Percentiles rank a stretch among this genome's conserved stretches.
These are phyloP conservation scores for Echeveria elegans DNA, from an alignment of 164 flowering plant species.

Conservation along the genomic window DNA sequence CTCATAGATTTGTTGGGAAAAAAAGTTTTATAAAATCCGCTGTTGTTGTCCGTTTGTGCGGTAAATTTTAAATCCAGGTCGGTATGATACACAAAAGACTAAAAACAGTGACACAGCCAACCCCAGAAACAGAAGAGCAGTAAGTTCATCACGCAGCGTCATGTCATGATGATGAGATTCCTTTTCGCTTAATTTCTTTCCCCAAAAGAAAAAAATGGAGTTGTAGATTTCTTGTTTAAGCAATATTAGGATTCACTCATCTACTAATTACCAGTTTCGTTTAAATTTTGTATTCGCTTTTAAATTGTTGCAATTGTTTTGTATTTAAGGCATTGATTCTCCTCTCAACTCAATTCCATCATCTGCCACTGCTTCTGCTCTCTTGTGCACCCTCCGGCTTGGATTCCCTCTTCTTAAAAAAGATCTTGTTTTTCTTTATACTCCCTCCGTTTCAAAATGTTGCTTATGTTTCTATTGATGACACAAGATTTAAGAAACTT, in stretches of 20 bases:
- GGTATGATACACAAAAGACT: conserved; percentile 5
- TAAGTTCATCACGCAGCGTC: neutral
- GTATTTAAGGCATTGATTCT: conserved; percentile 17
- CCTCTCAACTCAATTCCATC: conserved; percentile 7
- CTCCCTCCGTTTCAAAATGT: too few species aligned
- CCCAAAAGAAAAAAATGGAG: too few species aligned
- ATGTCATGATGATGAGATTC: conserved; percentile 9
- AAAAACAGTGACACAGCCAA: neutral
- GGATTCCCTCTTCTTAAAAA: conserved; percentile 34
- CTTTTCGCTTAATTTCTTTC: conserved; percentile 16
- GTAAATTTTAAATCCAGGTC: conserved; percentile 7
- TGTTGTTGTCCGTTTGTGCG: neutral
- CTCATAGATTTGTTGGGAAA: too few species aligned
- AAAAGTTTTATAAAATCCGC: neutral
- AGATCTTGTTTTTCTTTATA: conserved; percentile 53
- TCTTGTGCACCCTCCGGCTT: too few species aligned
- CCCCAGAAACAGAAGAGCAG: neutral
- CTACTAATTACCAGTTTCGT: conserved; percentile 11
- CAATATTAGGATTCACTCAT: conserved; percentile 41
- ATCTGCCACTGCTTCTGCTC: conserved; percentile 26
- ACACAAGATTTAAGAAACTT: too few species aligned
- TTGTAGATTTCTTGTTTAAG: too few species aligned
- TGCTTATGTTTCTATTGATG: too few species aligned
- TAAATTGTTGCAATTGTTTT: conserved; percentile 29
- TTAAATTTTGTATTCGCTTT: conserved; percentile 6